Evolutionary conservation across 768 basidiomycete genomes (phyloP).

Genomic region (Auricularia cornea): DNA sequence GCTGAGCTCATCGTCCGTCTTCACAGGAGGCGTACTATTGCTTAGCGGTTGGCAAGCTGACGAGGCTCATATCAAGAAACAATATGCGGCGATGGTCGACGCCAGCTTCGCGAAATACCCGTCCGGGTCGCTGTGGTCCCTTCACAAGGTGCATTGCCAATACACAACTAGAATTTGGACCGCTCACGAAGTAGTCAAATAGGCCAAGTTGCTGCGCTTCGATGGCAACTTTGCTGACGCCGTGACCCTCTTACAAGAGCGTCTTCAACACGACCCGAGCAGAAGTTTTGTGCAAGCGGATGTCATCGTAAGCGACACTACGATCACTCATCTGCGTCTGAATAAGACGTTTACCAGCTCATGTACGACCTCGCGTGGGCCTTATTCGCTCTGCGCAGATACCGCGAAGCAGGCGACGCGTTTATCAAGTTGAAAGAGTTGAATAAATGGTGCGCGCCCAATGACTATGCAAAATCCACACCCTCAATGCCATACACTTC

Average conservation of each 20-base stretch:
- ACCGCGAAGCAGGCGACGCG: conserved; percentile 57
- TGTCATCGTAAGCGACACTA: conserved; percentile 41
- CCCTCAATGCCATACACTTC: too few species aligned
- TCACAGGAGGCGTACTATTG: background rate
- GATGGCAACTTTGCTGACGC: conserved; percentile 54
- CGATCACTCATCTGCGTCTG: background rate
- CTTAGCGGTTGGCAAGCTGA: conserved; percentile 62
- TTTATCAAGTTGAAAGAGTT: conserved; percentile 57
- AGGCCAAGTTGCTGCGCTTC: conserved; percentile 76
- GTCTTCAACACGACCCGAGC: conserved; percentile 41
- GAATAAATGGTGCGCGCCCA: conserved; percentile 51
- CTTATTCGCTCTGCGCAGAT: conserved; percentile 51
- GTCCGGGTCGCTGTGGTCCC: conserved; percentile 60
- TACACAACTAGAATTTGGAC: background rate
- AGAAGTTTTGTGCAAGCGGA: conserved; percentile 65
- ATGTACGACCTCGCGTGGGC: conserved; percentile 77
- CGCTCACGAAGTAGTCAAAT: background rate
- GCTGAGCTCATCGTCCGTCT: background rate
- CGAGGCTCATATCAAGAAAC: conserved; percentile 50
- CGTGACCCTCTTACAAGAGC: conserved; percentile 50
- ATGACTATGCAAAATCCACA: too few species aligned
- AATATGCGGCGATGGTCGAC: conserved; percentile 58
- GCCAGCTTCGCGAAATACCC: conserved; percentile 53
- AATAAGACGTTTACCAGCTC: conserved; percentile 33
- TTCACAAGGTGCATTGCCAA: conserved; percentile 45